Base-by-base conservation (phyloP, 495 filamentous ascomycete genomes). In the Podospora pseudoanserina region DNA sequence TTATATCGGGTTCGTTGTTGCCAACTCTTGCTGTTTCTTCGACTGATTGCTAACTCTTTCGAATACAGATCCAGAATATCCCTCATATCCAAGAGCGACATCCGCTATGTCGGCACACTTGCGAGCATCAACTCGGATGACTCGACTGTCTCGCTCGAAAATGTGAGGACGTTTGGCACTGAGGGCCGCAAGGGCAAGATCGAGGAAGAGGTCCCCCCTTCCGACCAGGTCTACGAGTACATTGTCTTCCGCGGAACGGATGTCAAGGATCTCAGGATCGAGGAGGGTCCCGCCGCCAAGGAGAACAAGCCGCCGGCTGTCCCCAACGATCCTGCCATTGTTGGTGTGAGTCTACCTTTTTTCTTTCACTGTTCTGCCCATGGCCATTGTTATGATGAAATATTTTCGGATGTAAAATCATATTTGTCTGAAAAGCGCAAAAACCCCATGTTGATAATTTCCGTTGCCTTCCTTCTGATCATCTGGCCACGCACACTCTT, bases 381-480 rank as follows among this genome's bases (percentile, higher is more conserved):
- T 5, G 57, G 57, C 67, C 64, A 73, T 53, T 66, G 85, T 53
- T 66, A 86, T 95, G 93, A 97, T 91, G 91, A 92, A 92, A 77
- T 75, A 92, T 88, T 70, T 58, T 82, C 90, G 91, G 91, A 93
- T 93, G 89, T 91, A 86, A 92, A 91, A 84, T 26, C 67, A 79
- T 85, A 81, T 83, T 85, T 88, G 88, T 89, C 88, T 93, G 88
- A 91, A 83, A 76, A 79, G 92, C 92, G 91, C 92, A 96, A 95
- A 81, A 79, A 72, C 69, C 39, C 81, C 84, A 78, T 96, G 93
- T 94, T 87, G 93, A 96, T 80, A 90, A 5, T 91, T 90, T 96
- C 92, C 94, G 93, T 97, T 97, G 94, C 93, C 93, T 97, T 97
- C 94, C 93, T 97, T 96, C 93, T 97, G 93, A 93, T 83, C 70